Evolutionary conservation across 768 basidiomycete genomes (phyloP), one percentile per base, ranked within the genome.

Genomic region (Termitomyces heimii): DNA sequence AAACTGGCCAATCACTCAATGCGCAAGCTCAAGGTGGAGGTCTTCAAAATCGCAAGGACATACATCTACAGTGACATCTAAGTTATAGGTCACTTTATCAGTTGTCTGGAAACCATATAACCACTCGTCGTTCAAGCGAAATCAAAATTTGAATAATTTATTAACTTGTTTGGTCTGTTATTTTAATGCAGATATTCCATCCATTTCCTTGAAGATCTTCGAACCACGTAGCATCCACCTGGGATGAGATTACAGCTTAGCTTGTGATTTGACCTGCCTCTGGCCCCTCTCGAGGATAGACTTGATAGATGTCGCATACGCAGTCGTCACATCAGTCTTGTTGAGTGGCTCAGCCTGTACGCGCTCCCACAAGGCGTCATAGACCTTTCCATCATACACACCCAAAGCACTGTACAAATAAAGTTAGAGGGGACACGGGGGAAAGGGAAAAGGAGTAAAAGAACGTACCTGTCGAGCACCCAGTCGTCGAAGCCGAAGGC

Each of bases 401-500:
- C 88, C 88, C 22, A 89, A 70, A 0, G 84, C 82, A 66, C 86
- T 86, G 28, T 4, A 26, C 10, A 44, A 16, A 24, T 8, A 34
- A 34, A 20, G 22, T 16, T 31, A n/a, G 42, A 49, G 28, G 35
- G 53, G 5, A 16, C 22, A 13, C 5, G 6, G 26, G 22, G 44
- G 52, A 73, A 16, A 49, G 10, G 5, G 12, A 4, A 44, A 22
- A 7, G 20, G 20, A 22, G 14, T 31, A 18, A 6, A 44, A 39
- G 5, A 28, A n/a, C 42, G 20, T 14, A 83, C 83, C 85, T 86
- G 61, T 89, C 80, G 18, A 91, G 71, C 52, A 88, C 82, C 84
- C 86, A 91, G 63, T 91, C 88, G 0, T 81, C 77, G 62, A 88
- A 88, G 0, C 82, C 85, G 65, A 92, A 89, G 3, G 86, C 82